Evolutionary conservation across 1,139 yeast genomes (phyloP).

Genomic region (Hemisphaericaspora subhashii): DNA sequence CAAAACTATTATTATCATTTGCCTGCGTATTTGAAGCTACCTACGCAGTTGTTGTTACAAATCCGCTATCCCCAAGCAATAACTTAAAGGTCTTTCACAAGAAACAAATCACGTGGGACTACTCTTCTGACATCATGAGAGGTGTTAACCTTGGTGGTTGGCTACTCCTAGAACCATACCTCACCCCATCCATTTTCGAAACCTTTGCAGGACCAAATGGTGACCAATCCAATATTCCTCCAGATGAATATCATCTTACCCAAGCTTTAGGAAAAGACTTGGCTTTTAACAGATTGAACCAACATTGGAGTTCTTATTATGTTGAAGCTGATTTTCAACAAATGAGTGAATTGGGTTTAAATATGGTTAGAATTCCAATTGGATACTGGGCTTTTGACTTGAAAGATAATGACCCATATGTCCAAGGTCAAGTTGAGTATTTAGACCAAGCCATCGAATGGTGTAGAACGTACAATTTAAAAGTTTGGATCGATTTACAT

Average conservation of each 20-base stretch:
- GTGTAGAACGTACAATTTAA: conserved; percentile 62
- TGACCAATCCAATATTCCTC: conserved; percentile 54
- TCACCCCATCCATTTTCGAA: conserved; percentile 79
- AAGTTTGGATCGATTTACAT: conserved; percentile 90
- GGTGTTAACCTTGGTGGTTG: conserved; percentile 94
- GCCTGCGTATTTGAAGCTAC: background rate
- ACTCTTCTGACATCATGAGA: conserved; percentile 50
- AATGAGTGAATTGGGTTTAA: conserved; percentile 69
- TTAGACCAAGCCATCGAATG: conserved; percentile 76
- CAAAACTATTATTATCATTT: background rate
- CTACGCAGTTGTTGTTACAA: background rate
- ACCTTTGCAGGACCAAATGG: conserved; percentile 29
- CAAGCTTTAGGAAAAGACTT: conserved; percentile 59
- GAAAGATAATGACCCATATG: conserved; percentile 76
- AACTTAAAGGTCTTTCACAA: conserved; percentile 4
- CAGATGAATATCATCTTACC: conserved; percentile 81
- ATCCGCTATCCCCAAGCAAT: conserved; percentile 1
- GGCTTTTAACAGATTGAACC: conserved; percentile 51
- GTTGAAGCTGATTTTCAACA: conserved; percentile 68
- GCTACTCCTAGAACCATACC: conserved; percentile 83
- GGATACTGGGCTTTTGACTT: conserved; percentile 93
- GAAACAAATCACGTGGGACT: conserved; percentile 37
- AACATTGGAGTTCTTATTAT: conserved; percentile 82
- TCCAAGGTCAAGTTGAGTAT: conserved; percentile 76
- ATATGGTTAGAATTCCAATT: conserved; percentile 85